Conservation (phyloP, 805 yeast species). For the Cyberlindnera bimundalis region DNA sequence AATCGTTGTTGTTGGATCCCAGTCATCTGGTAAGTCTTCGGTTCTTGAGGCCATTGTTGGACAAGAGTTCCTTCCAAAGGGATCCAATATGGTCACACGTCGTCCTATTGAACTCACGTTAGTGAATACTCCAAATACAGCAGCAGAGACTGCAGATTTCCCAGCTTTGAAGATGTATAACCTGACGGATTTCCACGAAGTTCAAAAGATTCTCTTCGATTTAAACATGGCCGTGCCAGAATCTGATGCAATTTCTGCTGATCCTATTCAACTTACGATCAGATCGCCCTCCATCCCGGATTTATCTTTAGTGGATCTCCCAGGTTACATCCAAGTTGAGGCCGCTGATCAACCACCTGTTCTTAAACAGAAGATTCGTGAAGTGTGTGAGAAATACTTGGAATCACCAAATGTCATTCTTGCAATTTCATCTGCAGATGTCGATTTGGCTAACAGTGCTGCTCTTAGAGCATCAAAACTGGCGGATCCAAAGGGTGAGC, state of each 20-base stretch:
- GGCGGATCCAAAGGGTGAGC: conserved; percentile 91
- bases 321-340: conserved; percentile 96
- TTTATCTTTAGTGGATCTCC: conserved; percentile 88
- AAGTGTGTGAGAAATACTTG: conserved; percentile 78
- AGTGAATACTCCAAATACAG: conserved; percentile 76
- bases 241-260: conserved; percentile 81
- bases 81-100: conserved; percentile 96
- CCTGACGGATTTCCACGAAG: conserved; percentile 83
- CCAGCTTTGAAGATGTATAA: conserved; percentile 83
- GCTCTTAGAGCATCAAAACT: conserved; percentile 86
- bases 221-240: conserved; percentile 90
- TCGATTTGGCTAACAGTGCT: conserved; percentile 93
- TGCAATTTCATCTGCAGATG: conserved; percentile 97
- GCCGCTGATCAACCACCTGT: conserved; percentile 94
- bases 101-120: conserved; percentile 95
- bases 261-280: conserved; percentile 89
- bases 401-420: conserved; percentile 90
- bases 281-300: conserved; percentile 91
- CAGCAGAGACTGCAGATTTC: conserved; percentile 88
- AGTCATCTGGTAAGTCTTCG: conserved; percentile 95
- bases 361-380: conserved; percentile 73
- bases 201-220: conserved; percentile 82
- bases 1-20: conserved; percentile 96
- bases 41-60: conserved; percentile 96
- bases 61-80: conserved; percentile 96